Base-by-base conservation (phyloP, 164 flowering plant genomes). In the Tetrastigma voinierianum region DNA sequence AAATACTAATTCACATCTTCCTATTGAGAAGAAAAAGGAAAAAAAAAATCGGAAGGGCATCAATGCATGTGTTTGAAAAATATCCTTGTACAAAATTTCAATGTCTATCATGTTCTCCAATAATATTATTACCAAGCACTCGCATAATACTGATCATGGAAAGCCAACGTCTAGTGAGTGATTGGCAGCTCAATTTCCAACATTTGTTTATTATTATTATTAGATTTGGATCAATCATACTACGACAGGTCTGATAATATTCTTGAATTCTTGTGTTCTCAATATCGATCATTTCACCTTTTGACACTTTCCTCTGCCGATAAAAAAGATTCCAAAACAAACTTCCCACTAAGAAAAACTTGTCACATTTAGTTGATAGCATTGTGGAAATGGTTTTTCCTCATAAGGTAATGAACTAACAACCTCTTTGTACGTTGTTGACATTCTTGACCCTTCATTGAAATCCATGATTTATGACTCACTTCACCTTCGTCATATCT, bases 111-210 rank as follows among this genome's bases (percentile, higher is more conserved):
- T 57, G 60, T 46, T 57, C 52, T 55, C 61, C 48, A 19, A 9
- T 65, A n/a, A n/a, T n/a, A n/a, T n/a, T n/a, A n/a, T n/a, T n/a
- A 19, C 44, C 32, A 10, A 55, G 52, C 53, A 55, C 51, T 65
- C 3, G 25, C 51, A 55, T 55, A 51, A 55, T 55, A 51, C 46
- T 16, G 13, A 24, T 65, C 68, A n/a, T n/a, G n/a, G 9, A 43
- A 14, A 47, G 43, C 18, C 70, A 57, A 67, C 23, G 24, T 58
- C 46, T 48, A 58, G 48, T 58, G 47, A 48, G 70, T 67, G 70
- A 67, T 32, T 7, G 44, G 62, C 62, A 67, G 57, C 62, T 67
- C 70, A 48, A 48, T 47, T 47, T 67, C 62, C 70, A 59, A 46
- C 21, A 45, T 10, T 44, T 14, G 24, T 59, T 46, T 47, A 57